phyloP scores from a whole-genome alignment of 257 asterid genomes.

The Marsdenia floribunda region DNA sequence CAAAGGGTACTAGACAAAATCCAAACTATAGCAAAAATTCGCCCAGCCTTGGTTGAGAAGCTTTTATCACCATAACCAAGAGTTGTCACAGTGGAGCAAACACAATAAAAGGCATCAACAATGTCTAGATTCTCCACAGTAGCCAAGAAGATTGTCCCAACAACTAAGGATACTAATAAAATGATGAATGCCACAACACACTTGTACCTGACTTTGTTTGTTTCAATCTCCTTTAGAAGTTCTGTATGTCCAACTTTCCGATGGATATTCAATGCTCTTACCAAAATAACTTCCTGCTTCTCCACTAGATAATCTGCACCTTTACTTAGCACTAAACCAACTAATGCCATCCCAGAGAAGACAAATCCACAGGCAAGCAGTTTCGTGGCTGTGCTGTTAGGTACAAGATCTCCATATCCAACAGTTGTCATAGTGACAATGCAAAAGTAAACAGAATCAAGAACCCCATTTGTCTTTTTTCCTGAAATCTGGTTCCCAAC shows the following conservation, averaged over 20 bases:
- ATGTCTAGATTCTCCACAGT: conserved; percentile 51
- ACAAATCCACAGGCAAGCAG: conserved; percentile 82
- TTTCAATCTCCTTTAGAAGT: conserved; percentile 51
- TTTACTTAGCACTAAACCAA: conserved; percentile 57
- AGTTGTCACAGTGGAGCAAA: conserved; percentile 78
- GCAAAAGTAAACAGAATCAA: conserved; percentile 86
- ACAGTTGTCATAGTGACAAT: conserved; percentile 95
- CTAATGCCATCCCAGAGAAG: conserved; percentile 82
- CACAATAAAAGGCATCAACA: conserved; percentile 76
- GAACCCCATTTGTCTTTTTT: conserved; percentile 49
- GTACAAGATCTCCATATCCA: conserved; percentile 94
- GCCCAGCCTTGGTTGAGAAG: conserved; percentile 81
- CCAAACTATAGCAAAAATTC: conserved; percentile 79
- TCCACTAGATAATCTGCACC: conserved; percentile 86
- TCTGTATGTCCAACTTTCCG: conserved; percentile 36
- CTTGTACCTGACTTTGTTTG: conserved; percentile 53
- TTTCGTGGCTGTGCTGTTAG: conserved; percentile 49
- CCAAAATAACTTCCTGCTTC: conserved; percentile 61
- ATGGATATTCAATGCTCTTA: conserved; percentile 55
- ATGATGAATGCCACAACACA: conserved; percentile 31
- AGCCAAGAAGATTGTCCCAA: conserved; percentile 3
- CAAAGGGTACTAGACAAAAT: conserved; percentile 68
- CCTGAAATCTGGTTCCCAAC: conserved; percentile 56
- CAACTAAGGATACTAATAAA: conserved; percentile 41
- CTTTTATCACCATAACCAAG: conserved; percentile 93